Conservation (phyloP, 139 green algal species). For the Volvox africanus region DNA sequence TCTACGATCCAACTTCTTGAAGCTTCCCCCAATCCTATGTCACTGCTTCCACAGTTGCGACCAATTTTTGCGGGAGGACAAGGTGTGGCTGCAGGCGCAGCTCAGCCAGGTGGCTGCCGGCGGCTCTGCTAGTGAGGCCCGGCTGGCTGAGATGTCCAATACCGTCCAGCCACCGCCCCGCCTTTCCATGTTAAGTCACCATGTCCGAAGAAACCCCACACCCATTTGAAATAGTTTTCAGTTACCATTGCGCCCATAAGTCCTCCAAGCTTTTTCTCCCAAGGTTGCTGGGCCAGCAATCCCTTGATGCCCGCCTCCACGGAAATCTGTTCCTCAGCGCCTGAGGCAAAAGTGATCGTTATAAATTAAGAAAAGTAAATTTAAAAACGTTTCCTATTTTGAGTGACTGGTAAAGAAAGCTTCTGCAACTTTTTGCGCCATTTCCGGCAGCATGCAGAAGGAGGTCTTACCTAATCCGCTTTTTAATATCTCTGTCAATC, state of each 20-base stretch:
- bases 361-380: too few species aligned
- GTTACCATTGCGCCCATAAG: constrained; percentile 51
- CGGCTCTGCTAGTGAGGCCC: constrained; percentile 57
- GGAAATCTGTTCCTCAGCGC: neutral
- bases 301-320: constrained; percentile 26
- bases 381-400: too few species aligned
- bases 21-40: neutral
- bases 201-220: neutral
- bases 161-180: constrained; percentile 40
- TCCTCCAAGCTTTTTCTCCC: constrained; percentile 44
- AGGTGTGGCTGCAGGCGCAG: constrained; percentile 56
- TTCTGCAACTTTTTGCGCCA: neutral
- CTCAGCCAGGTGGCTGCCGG: constrained; percentile 53
- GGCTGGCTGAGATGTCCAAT: constrained; percentile 59
- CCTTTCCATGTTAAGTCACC: neutral
- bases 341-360: neutral
- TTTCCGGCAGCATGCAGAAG: neutral
- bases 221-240: neutral
- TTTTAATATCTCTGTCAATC: neutral
- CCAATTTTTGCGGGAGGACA: constrained; percentile 67
- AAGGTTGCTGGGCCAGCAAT: neutral
- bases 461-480: neutral
- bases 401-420: neutral
- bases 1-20: neutral
- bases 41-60: neutral